Conservation (phyloP, 169 alveolate species). For the Plasmodium malariae region DNA sequence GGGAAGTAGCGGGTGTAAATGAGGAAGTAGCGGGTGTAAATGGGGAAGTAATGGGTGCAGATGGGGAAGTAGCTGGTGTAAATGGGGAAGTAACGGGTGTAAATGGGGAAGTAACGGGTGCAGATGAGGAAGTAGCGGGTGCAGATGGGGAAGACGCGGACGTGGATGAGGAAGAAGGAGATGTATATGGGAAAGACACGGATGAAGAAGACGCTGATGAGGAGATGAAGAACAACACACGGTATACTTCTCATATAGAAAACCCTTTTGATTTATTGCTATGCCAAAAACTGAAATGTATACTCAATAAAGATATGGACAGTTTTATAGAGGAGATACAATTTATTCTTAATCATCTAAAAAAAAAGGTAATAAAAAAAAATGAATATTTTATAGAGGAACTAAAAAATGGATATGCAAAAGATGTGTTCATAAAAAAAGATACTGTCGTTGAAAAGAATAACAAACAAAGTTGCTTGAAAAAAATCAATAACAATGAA, state of each 20-base stretch:
- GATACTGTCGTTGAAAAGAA: background rate
- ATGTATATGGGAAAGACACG: background rate
- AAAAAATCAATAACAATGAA: slow-evolving; percentile 6
- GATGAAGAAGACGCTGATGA: background rate
- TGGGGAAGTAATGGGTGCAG: background rate
- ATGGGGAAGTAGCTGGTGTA: background rate
- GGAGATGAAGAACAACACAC: background rate
- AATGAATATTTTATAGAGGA: slow-evolving; percentile 34
- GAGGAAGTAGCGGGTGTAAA: background rate
- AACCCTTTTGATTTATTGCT: slow-evolving; percentile 26
- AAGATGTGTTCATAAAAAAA: background rate
- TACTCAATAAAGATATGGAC: slow-evolving; percentile 51
- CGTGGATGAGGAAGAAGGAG: background rate
- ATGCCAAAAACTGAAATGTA: slow-evolving; percentile 30
- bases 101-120: background rate
- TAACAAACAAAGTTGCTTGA: background rate
- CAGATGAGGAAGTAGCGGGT: slow-evolving; percentile 1
- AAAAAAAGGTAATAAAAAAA: slow-evolving; percentile 58
- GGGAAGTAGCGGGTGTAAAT: background rate
- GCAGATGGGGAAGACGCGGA: too few species aligned
- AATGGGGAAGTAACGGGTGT: background rate
- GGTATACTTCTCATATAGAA: background rate
- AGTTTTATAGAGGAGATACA: slow-evolving; percentile 45
- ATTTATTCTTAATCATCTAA: slow-evolving; percentile 51
- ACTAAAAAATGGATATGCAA: slow-evolving; percentile 20